Conservation (phyloP, 2,329 filamentous ascomycete species). For the Blumeriella jaapii region DNA sequence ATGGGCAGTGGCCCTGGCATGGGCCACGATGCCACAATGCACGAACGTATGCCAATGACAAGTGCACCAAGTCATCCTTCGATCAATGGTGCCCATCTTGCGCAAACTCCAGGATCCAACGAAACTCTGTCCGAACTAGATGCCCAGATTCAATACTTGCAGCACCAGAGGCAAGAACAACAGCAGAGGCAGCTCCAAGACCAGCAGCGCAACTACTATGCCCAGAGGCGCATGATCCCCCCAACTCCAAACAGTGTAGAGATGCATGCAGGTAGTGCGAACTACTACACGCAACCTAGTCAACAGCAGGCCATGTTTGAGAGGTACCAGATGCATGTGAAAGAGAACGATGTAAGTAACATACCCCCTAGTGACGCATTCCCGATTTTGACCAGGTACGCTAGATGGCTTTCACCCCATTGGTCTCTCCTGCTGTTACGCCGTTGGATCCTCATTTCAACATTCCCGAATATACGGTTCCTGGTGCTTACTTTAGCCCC, state of each 20-base stretch:
- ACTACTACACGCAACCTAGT: conserved; percentile 46
- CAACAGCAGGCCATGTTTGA: conserved; percentile 55
- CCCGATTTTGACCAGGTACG: no score
- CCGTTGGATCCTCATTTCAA: conserved; percentile 61
- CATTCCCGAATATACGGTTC: conserved; percentile 41
- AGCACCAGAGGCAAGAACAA: conserved; percentile 51
- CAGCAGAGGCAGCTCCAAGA: conserved; percentile 35
- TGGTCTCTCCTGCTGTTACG: conserved; percentile 76
- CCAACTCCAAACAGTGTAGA: conserved; percentile 75
- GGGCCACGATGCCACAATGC: conserved; percentile 29
- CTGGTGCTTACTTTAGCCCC: conserved; percentile 69
- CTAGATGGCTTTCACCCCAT: conserved; percentile 68
- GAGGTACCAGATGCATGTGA: conserved; percentile 44
- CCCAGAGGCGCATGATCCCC: conserved; percentile 52
- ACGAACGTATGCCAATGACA: conserved; percentile 39
- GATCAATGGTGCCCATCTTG: conserved; percentile 30
- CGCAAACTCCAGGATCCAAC: conserved; percentile 34
- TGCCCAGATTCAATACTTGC: conserved; percentile 53
- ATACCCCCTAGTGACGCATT: no score
- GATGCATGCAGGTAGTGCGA: conserved; percentile 46
- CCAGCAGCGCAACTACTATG: conserved; percentile 41
- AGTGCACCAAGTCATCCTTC: conserved; percentile 32
- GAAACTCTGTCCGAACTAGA: conserved; percentile 49
- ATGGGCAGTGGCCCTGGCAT: conserved; percentile 27
- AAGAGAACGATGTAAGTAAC: conserved; percentile 50